Evolutionary conservation across 352 stramenopile genomes (phyloP).

Genomic region (Blastocystis sp.): DNA sequence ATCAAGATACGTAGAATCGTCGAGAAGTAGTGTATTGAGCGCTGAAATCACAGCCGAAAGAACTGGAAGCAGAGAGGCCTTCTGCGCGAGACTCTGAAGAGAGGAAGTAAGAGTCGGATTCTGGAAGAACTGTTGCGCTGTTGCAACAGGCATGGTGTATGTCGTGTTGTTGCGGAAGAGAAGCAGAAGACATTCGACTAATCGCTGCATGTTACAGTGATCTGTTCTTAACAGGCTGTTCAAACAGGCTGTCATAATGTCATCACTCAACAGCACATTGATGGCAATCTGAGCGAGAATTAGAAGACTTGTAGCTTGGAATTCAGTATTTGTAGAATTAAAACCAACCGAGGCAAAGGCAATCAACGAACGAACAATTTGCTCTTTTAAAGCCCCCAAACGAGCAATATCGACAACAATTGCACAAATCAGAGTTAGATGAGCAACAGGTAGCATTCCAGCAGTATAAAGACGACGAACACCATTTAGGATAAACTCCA

Average conservation of each 20-base stretch:
- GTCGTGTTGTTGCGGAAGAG: conserved; percentile 8
- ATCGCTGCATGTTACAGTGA: conserved; percentile 33
- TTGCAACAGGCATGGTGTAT: not conserved
- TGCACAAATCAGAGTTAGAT: conserved; percentile 39
- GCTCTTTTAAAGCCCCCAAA: not conserved
- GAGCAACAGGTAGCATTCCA: conserved; percentile 21
- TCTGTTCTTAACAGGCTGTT: conserved; percentile 11
- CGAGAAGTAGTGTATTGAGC: not conserved
- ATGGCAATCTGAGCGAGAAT: conserved; percentile 56
- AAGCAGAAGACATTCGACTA: conserved; percentile 50
- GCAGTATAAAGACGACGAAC: not conserved
- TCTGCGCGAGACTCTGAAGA: not conserved
- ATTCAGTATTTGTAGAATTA: conserved; percentile 5
- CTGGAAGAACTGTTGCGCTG: not conserved
- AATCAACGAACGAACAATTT: conserved; percentile 29
- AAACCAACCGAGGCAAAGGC: conserved; percentile 32
- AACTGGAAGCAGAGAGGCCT: conserved; percentile 1
- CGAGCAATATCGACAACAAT: conserved; percentile 51
- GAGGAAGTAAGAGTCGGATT: conserved; percentile 14
- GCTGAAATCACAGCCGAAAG: not conserved
- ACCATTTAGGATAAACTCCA: conserved; percentile 48
- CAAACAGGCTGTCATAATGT: conserved; percentile 56
- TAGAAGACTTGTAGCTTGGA: conserved; percentile 30
- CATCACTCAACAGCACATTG: conserved; percentile 45
- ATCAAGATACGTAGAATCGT: not conserved